Evolutionary conservation across 306 rosid genomes (phyloP).

Genomic region (Quercus mongolica): DNA sequence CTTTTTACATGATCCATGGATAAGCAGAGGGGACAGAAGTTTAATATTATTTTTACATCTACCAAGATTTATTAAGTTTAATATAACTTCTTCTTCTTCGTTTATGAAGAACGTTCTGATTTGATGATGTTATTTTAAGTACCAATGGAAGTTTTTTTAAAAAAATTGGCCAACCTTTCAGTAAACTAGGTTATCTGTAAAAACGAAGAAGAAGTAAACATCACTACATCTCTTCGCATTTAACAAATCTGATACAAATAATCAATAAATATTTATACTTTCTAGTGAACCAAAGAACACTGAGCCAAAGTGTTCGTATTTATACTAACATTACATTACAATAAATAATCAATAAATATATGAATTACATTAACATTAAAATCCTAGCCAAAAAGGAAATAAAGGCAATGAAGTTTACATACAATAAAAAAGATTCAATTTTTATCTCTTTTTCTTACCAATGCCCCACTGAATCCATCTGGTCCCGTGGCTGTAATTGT

Average conservation of each 20-base stretch:
- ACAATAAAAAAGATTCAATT: neutral
- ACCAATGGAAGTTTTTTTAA: no score
- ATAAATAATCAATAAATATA: no score
- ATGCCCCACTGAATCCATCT: constrained; percentile 43
- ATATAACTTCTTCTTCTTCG: no score
- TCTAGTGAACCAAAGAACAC: neutral
- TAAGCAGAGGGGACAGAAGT: no score
- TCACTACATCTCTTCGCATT: neutral
- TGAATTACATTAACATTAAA: neutral
- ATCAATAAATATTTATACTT: neutral
- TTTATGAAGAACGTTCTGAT: no score
- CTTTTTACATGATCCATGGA: no score
- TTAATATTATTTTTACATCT: no score
- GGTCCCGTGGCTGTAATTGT: constrained; percentile 53
- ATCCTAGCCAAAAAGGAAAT: neutral
- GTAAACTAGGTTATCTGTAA: neutral
- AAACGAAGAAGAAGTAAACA: neutral
- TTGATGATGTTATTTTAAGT: no score
- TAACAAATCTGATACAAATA: neutral
- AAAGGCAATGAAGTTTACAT: neutral
- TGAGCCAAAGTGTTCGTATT: neutral
- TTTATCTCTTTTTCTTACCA: constrained; percentile 21
- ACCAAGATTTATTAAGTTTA: no score
- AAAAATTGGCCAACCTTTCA: neutral
- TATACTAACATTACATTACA: neutral